These are phyloP conservation scores for Gigaspora rosea DNA, from an alignment of 192 early-diverging fungal genomes.

Conservation along the genomic window DNA sequence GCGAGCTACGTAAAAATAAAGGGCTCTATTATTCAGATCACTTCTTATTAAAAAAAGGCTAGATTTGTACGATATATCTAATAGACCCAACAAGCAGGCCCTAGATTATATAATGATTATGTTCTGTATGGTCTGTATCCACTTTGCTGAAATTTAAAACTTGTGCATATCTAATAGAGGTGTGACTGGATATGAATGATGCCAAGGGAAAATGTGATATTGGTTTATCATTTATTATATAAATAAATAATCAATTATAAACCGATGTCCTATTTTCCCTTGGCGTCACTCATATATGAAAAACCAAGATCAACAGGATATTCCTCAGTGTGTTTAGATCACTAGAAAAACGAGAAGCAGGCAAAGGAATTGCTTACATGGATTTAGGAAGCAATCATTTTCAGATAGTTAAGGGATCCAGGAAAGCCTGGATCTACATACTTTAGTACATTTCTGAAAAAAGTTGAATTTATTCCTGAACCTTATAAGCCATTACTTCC, in stretches of 20 bases:
- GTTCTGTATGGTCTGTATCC: constrained; percentile 12
- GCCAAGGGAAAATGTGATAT: too few relatives aligned
- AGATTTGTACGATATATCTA: neutral
- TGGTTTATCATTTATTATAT: too few relatives aligned
- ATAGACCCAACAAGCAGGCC: neutral
- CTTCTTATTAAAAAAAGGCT: constrained; percentile 18
- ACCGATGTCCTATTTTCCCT: too few relatives aligned
- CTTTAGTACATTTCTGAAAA: neutral
- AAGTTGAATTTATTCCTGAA: neutral
- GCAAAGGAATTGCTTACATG: constrained; percentile 10
- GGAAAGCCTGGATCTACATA: constrained; percentile 4
- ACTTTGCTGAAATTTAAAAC: constrained; percentile 11
- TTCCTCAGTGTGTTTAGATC: constrained; percentile 11
- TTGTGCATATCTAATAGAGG: neutral
- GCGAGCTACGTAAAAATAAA: neutral
- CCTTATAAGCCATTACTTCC: neutral
- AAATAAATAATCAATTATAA: too few relatives aligned
- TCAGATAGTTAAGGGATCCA: neutral
- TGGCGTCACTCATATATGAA: too few relatives aligned
- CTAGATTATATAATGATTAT: constrained; percentile 21
- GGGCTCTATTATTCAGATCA: neutral
- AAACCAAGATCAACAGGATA: neutral
- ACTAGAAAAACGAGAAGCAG: neutral
- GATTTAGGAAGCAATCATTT: neutral
- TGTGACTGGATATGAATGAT: constrained; percentile 1